Base-by-base conservation (phyloP, 2,329 filamentous ascomycete species). In the Colletotrichum siamense region DNA sequence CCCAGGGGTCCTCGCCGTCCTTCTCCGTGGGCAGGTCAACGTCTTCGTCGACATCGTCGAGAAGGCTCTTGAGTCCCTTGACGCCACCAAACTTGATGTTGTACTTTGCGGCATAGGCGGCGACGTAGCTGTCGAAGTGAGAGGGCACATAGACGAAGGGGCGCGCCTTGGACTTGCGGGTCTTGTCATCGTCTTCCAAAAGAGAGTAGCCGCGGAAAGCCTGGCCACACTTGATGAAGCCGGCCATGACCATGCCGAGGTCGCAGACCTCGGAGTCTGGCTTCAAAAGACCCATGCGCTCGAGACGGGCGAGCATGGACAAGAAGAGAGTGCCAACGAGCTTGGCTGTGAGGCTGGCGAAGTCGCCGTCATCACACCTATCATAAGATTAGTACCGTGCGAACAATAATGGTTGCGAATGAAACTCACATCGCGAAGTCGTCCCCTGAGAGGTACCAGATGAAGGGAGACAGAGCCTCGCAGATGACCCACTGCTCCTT, bases 401-500 rank as follows among this genome's bases (percentile, higher is more conserved):
- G 4, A n/a, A 32, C 12, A 6, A 36, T 7, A 3, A 4, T 13
- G 30, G 10, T 44, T 26, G 18, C 4, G 4, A 16, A n/a, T 30
- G 5, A n/a, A 32, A 62, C 68, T 71, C 28, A 66, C 73, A 49
- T 65, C 13, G 34, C 61, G 26, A 32, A 49, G 8, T 81, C 64
- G 3, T 10, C 22, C 6, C 77, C 72, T 4, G 71, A 65, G 6
- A 79, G 59, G 36, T 66, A 71, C 68, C 72, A 75, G 13, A 86
- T 76, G 69, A 84, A 85, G 32, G 84, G 78, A 2, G 65, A 82
- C 9, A 84, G 71, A 4, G 77, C 82, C 77, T 88, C 86, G 67
- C 87, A 87, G 5, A 88, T 78, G 18, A 81, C 81, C 85, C 85
- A 87, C 76, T 85, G 81, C 74, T 85, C 83, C 64, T 81, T 82